Base-by-base conservation (phyloP, 2,329 filamentous ascomycete genomes). In the Claviceps paspali region DNA sequence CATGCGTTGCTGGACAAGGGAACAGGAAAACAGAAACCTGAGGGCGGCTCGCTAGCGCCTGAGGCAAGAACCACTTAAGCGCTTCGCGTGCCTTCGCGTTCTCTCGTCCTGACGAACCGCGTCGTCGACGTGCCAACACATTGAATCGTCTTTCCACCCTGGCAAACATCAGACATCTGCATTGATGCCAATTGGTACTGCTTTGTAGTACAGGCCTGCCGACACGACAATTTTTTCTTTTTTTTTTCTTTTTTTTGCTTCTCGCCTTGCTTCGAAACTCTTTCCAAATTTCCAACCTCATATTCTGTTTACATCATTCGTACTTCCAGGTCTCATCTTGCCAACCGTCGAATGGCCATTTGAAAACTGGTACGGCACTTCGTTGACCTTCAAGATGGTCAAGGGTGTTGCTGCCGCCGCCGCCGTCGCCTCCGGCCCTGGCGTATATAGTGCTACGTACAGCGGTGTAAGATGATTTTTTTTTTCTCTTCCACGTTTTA, bases 361-460 rank as follows among this genome's bases (percentile, higher is more conserved):
- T 33, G 17, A 38, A 27, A 15, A 27, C 33, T 23, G 11, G 17
- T 33, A 21, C n/a, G 30, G 15, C 11, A 26, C n/a, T 29, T 34
- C 46, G 34, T 39, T n/a, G 22, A 45, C 45, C 48, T 47, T 46
- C 49, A 52, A 50, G 33, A 72, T 73, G 68, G 64, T 62, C 43
- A 69, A 70, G 52, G 59, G 52, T 47, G 51, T 45, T 44, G 50
- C 52, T 31, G 48, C 48, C 30, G 38, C 41, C 17, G 42, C 41
- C 28, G 47, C 47, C n/a, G n/a, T n/a, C 45, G 47, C 50, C 44
- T 47, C 49, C 45, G 55, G 56, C 28, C 59, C 64, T 19, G 70
- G 71, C 51, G 68, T 80, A 42, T 80, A 78, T 59, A 77, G 73
- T 57, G 76, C 75, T 44, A 79, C 76, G 15, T 80, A 79, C 53